Evolutionary conservation across 768 basidiomycete species (phyloP), one percentile per base, ranked within the genome.

Genomic region (Russula virescens): DNA sequence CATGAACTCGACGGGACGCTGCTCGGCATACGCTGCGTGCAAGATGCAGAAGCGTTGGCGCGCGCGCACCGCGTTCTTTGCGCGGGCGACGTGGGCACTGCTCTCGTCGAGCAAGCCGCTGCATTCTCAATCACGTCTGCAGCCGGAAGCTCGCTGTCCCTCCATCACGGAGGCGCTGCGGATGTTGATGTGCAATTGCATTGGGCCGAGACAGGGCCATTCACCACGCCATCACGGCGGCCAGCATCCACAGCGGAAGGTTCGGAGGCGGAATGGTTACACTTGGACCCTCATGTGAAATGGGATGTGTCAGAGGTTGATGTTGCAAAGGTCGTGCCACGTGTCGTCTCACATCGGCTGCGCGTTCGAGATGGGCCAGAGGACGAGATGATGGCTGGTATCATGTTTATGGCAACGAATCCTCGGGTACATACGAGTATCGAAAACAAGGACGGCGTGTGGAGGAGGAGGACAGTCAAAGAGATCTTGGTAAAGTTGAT

Each of bases 221-320:
- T 19, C 18, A 4, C 18, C 35, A 31, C 42, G 4, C 34, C 47
- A 19, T 60, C 47, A 13, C 34, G 53, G 48, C 55, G 28, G 25
- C 26, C 43, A 13, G 28, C 16, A 50, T 58, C 57, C 13, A 31
- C 14, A 21, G 42, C 40, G 42, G 34, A 42, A 51, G 51, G 45
- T 7, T 19, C 7, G 16, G 48, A 51, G 38, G 55, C 54, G 13
- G 59, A 52, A 38, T 68, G 62, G 46, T 26, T 68, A 57, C 60
- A 64, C n/a, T 53, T 56, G n/a, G 62, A 67, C 55, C 71, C 72
- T 25, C 68, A 70, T 54, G 68, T 68, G 28, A 68, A 72, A 48
- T 67, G 86, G 65, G 87, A 88, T 61, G 83, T 88, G 5, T 86
- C 86, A 6, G 87, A 89, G 71, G 84, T 85, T 60, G 87, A 92